Percentiles rank a stretch among this genome's conserved stretches.
These are phyloP conservation scores for Auriscalpium orientale DNA, from an alignment of 768 basidiomycete genomes.

Conservation along the genomic window DNA sequence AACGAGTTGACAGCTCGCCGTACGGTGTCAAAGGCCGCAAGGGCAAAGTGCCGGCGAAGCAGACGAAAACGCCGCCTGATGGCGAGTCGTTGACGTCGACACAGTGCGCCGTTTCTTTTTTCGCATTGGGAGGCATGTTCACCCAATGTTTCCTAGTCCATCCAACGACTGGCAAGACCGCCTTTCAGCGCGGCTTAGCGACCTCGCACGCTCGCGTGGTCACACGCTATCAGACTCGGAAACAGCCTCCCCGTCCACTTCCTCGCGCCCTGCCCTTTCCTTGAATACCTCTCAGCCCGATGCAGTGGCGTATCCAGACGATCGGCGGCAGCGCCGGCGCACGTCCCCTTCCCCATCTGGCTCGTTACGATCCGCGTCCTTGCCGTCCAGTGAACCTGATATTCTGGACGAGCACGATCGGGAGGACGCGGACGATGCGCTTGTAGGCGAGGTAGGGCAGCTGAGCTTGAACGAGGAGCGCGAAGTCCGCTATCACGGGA, in stretches of 20 bases:
- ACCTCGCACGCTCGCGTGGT: constrained; percentile 19
- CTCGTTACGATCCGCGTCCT: constrained; percentile 4
- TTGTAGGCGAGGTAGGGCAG: constrained; percentile 74
- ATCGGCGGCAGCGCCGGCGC: neutral
- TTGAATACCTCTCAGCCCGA: neutral
- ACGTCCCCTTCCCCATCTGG: constrained; percentile 5
- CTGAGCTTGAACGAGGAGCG: constrained; percentile 82
- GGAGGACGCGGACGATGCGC: constrained; percentile 31
- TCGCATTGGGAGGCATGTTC: neutral
- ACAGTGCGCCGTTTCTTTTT: constrained; percentile 40
- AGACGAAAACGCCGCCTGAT: constrained; percentile 7
- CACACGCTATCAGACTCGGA: constrained; percentile 16
- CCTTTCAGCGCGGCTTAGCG: constrained; percentile 32
- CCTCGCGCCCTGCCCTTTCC: constrained; percentile 6
- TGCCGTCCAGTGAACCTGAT: constrained; percentile 1
- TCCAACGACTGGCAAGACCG: constrained; percentile 81
- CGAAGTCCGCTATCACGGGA: constrained; percentile 82
- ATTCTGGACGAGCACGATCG: constrained; percentile 17
- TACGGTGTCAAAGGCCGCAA: constrained; percentile 73
- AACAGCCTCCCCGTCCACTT: constrained; percentile 7
- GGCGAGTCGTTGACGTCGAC: constrained; percentile 35
- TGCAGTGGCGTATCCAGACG: neutral
- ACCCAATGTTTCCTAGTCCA: constrained; percentile 37
- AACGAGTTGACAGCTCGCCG: constrained; percentile 71
- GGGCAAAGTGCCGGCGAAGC: constrained; percentile 22